Base-by-base conservation (phyloP, 495 filamentous ascomycete species). In the Trichoderma orchidacearum region DNA sequence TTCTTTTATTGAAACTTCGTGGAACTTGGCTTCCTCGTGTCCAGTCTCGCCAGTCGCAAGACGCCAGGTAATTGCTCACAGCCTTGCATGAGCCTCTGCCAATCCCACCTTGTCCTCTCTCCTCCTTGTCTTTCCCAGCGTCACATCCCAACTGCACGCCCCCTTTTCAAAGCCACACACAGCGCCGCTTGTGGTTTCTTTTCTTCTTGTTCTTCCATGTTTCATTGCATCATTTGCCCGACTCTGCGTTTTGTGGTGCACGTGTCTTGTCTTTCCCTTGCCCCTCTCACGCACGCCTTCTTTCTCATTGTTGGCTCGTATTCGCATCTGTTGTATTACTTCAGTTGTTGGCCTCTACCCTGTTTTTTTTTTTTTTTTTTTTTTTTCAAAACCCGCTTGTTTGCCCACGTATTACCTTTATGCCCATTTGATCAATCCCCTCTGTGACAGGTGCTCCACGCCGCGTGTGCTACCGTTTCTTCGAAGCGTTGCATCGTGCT, bases 401-500 rank as follows among this genome's bases (percentile, higher is more conserved):
- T 8, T n/a, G 28, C 27, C 15, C 30, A 23, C 30, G 51, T 31
- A 30, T 30, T 58, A 56, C 53, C 48, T 57, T 52, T 51, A 3
- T 54, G 25, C 35, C 52, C 34, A 41, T 45, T 23, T 51, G 57
- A 58, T 53, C 25, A 30, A 12, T 30, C 30, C 50, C 50, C 30
- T 53, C 50, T 18, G 36, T 56, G 41, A 27, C 23, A n/a, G n/a
- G n/a, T n/a, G n/a, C n/a, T n/a, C n/a, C n/a, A n/a, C n/a, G n/a
- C n/a, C n/a, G n/a, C n/a, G n/a, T n/a, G n/a, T 56, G 5, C 29
- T 35, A 36, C 35, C 41, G 30, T 57, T 9, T 58, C 23, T 17
- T 28, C 30, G 29, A 15, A 23, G 31, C 32, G 32, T 56, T 53
- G 48, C 31, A 54, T n/a, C 30, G 17, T 27, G 56, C 57, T 58